Evolutionary conservation across 176 grass and related monocot species (phyloP), one percentile per base, ranked within the genome.

Genomic region (Leersia perrieri): DNA sequence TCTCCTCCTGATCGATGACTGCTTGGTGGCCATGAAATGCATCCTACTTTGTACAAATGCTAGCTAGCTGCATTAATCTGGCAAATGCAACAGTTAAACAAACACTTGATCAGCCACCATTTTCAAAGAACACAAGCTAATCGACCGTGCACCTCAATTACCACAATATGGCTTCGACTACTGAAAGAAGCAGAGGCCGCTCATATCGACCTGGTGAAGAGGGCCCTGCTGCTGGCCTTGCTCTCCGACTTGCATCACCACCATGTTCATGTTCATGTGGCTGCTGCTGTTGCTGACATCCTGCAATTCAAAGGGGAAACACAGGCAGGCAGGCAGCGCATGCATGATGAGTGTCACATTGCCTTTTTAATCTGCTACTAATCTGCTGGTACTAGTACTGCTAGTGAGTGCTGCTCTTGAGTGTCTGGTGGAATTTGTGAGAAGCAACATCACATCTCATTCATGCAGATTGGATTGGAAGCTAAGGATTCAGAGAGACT

Each of bases 161-260:
- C 14, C 60, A 39, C 1, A 42, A 3, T 23, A 40, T 51, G 16
- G 9, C 27, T 64, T n/a, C 23, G 15, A 6, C 34, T 36, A 66
- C 42, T 79, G 77, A 33, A 79, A 79, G 63, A 36, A 79, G 77
- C 71, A 57, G 42, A 34, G 33, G 71, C 22, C 53, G 62, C 27
- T 35, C 41, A 78, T 35, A 16, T 42, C 58, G 36, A n/a, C 74
- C 29, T 62, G 60, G 68, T 42, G 25, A 29, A 29, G 9, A 29
- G 47, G 42, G 28, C 14, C 75, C 75, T 42, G 35, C 28, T 42
- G 35, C 28, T 33, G 60, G 16, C 60, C 40, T 23, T 45, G 75
- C 39, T 11, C 70, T 33, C 27, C 44, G 3, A 67, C 40, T 34
- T 67, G 62, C 76, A 68, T 53, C 63, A 20, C 51, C 51, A 57